Evolutionary conservation across 2,329 filamentous ascomycete species (phyloP), one percentile per base, ranked within the genome.

Genomic region (Rutstroemia sp.): DNA sequence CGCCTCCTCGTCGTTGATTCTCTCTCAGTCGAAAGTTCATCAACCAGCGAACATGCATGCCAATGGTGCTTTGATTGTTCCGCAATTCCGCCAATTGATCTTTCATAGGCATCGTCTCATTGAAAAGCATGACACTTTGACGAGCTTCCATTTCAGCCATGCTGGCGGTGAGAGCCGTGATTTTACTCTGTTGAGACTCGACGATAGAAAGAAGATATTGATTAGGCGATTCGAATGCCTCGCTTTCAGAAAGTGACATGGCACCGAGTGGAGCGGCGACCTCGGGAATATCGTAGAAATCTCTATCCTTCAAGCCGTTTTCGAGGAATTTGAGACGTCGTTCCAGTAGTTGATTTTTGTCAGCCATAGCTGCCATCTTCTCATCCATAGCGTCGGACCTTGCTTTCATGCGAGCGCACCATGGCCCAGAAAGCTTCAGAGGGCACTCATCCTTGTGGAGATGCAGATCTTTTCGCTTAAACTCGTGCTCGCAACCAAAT

Each of bases 61-160:
- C 64, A 5, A 67, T 63, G 30, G 69, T 66, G 23, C 68, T 66
- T 54, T 69, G 66, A 21, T 63, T 64, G 42, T 65, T 70, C 39
- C 67, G 60, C 17, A 71, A 57, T 66, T 85, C 82, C 4, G 78
- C 76, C n/a, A 85, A 75, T 67, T 84, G 80, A 57, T 85, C 81
- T 56, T 82, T 80, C 58, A 85, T 77, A 7, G 78, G 80, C 64
- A 82, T 75, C 5, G 81, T 78, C 67, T 84, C 80, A 62, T 83
- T 84, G 64, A 84, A 75, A 8, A 82, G 75, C 75, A 81, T 78
- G 69, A 83, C 78, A 34, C 77, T 81, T 64, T 84, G 81, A 49
- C 80, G 76, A 3, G 78, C 78, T 64, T 84, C 81, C 50, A 83
- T 73, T 57, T 83, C 81, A 19, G 76, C 78, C 39, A 84, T 64